Evolutionary conservation across 371 early-diverging fungal genomes (phyloP).

Genomic region (Saksenaea oblongispora): DNA sequence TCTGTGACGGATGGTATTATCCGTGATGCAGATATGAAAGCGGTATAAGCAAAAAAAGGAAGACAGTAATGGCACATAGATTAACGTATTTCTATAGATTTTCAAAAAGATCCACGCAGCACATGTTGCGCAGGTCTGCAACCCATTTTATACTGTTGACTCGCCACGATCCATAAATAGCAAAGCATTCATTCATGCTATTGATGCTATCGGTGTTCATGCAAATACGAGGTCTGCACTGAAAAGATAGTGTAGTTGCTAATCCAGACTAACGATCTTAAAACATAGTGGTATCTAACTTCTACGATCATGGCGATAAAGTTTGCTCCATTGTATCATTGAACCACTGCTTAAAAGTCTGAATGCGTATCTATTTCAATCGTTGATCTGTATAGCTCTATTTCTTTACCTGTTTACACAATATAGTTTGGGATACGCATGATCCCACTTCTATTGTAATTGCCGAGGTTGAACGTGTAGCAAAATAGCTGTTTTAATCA

Average conservation of each 20-base stretch:
- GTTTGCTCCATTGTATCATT: no score
- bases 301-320: neutral
- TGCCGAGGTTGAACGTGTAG: no score
- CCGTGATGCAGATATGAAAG: conserved; percentile 79
- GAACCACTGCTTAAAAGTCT: no score
- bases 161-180: conserved; percentile 58
- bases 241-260: conserved; percentile 14
- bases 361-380: no score
- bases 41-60: conserved; percentile 48
- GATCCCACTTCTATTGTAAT: no score
- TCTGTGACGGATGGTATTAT: conserved; percentile 76
- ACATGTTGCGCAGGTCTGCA: conserved; percentile 75
- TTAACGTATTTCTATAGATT: conserved; percentile 47
- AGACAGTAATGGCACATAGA: neutral
- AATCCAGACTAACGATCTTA: neutral
- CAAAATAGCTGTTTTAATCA: no score
- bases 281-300: neutral
- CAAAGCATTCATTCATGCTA: conserved; percentile 57
- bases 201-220: conserved; percentile 56
- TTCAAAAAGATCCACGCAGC: conserved; percentile 81
- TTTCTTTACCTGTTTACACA: no score
- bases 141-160: conserved; percentile 80
- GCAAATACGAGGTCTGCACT: conserved; percentile 25
- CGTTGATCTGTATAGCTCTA: no score
- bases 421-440: no score